Conservation (phyloP, 257 asterid species). For the Penstemon barbatus region DNA sequence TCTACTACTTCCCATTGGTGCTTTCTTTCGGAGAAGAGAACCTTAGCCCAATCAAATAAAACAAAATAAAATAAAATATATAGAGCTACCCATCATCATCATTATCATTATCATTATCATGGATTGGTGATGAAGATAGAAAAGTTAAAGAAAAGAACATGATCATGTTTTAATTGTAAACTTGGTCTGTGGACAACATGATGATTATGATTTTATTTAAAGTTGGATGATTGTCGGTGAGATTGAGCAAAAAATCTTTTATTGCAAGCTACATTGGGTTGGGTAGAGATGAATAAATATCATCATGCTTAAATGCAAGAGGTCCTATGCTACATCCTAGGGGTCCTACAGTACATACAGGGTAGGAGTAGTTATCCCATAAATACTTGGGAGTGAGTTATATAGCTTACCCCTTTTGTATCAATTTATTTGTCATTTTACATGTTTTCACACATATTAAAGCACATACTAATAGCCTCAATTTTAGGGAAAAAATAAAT, state of each 20-base stretch:
- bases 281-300: background rate
- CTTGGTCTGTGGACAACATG: too few relatives aligned
- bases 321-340: background rate
- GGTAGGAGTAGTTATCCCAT: too few relatives aligned
- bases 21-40: background rate
- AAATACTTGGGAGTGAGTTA: too few relatives aligned
- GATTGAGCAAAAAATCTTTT: slow-evolving; percentile 8
- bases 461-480: too few relatives aligned
- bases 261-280: background rate
- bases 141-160: background rate
- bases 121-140: background rate
- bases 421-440: too few relatives aligned
- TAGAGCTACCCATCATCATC: too few relatives aligned
- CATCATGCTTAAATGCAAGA: background rate
- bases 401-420: too few relatives aligned
- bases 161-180: too few relatives aligned
- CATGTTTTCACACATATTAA: too few relatives aligned
- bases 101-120: background rate
- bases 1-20: slow-evolving; percentile 29
- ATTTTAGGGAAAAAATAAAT: too few relatives aligned
- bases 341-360: background rate
- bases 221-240: slow-evolving; percentile 17
- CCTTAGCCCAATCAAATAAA: background rate
- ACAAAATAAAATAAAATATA: background rate
- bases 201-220: too few relatives aligned